phyloP scores from a whole-genome alignment of 768 basidiomycete genomes.

The Boletus reticuloceps region DNA sequence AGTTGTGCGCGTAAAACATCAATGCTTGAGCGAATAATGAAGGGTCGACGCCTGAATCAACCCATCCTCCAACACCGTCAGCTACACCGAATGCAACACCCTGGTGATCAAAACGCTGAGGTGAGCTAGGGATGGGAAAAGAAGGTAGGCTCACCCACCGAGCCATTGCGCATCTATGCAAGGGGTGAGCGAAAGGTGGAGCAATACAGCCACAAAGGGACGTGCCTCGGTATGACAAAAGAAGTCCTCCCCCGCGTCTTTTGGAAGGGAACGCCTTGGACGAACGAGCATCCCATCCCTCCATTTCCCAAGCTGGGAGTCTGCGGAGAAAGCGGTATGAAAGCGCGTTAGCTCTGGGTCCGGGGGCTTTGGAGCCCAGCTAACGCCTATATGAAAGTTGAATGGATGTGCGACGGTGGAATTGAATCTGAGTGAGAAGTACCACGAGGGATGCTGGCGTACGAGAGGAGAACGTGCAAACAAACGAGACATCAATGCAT shows the following conservation, averaged over 20 bases:
- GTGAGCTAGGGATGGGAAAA: slow-evolving; percentile 16
- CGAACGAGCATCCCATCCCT: slow-evolving; percentile 58
- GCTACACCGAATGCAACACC: slow-evolving; percentile 81
- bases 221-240: slow-evolving; percentile 70
- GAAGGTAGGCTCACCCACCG: slow-evolving; percentile 51
- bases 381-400: slow-evolving; percentile 71
- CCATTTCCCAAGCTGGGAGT: slow-evolving; percentile 65
- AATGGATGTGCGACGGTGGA: slow-evolving; percentile 47
- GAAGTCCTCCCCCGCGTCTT: slow-evolving; percentile 56
- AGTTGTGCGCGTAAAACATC: slow-evolving; percentile 82
- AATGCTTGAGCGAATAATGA: slow-evolving; percentile 88
- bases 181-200: slow-evolving; percentile 2
- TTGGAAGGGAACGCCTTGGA: slow-evolving; percentile 38
- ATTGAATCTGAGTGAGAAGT: slow-evolving; percentile 11
- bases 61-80: slow-evolving; percentile 95
- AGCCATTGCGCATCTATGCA: slow-evolving; percentile 68
- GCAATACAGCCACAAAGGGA: not conserved
- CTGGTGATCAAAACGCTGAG: slow-evolving; percentile 36
- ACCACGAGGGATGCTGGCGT: not conserved
- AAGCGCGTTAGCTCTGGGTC: slow-evolving; percentile 35
- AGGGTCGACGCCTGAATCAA: slow-evolving; percentile 78
- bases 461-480: slow-evolving; percentile 1
- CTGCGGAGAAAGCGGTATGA: slow-evolving; percentile 51
- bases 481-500: slow-evolving; percentile 12
- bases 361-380: slow-evolving; percentile 74